Evolutionary conservation across 2,329 filamentous ascomycete species (phyloP).

Genomic region (Rhytidhysteron rufulum): DNA sequence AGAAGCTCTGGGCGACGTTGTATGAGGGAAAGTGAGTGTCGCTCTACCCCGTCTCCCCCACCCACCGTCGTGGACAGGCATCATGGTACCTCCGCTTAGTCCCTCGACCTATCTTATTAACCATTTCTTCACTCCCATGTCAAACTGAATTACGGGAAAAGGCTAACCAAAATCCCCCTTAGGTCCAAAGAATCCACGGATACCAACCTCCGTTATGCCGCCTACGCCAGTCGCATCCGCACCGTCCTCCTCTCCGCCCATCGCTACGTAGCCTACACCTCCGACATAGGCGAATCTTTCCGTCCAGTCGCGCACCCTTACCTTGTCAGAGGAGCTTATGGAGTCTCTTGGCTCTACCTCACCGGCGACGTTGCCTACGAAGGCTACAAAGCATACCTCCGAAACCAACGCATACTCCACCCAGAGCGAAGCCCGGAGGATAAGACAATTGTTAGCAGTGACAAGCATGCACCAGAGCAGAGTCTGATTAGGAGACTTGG

Average conservation of each 20-base stretch:
- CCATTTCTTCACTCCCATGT: no score
- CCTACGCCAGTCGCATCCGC: conserved; percentile 79
- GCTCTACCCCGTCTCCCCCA: background rate
- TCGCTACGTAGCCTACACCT: conserved; percentile 95
- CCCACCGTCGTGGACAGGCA: no score
- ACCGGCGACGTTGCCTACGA: conserved; percentile 87
- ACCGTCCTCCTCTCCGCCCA: conserved; percentile 88
- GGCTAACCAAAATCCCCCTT: no score
- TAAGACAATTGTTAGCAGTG: background rate
- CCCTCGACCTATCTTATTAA: no score
- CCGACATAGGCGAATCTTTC: conserved; percentile 94
- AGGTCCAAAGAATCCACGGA: conserved; percentile 78
- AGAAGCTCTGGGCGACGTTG: conserved; percentile 72
- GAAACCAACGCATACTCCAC: conserved; percentile 73
- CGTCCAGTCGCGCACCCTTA: conserved; percentile 85
- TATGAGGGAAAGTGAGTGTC: conserved; percentile 71
- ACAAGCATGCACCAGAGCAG: conserved; percentile 6
- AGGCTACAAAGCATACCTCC: conserved; percentile 89
- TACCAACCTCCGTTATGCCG: conserved; percentile 82
- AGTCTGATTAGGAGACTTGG: conserved; percentile 20
- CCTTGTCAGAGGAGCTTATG: conserved; percentile 79
- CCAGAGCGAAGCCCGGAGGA: conserved; percentile 51
- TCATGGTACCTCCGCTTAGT: no score
- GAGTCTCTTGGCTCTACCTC: conserved; percentile 87
- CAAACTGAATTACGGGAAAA: no score